A percentile compares a stretch with the other conserved stretches of the same genome.
Conservation (phyloP, 2,329 filamentous ascomycete species). For the Trichoderma gracile region DNA sequence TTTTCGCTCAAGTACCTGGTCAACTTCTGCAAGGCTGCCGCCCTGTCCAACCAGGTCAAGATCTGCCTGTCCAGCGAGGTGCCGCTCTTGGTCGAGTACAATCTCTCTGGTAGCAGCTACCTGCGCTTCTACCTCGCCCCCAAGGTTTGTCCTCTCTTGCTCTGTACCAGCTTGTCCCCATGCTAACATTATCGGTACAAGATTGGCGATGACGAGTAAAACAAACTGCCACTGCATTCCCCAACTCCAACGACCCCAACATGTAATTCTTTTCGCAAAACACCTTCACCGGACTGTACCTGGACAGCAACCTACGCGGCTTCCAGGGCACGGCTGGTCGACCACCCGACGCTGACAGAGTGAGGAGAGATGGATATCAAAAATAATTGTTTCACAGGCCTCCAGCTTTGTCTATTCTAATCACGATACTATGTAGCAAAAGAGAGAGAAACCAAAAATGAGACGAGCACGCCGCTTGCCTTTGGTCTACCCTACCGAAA, state of each 20-base stretch:
- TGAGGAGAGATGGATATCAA: constrained; percentile 23
- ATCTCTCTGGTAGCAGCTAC: constrained; percentile 77
- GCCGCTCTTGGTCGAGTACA: constrained; percentile 92
- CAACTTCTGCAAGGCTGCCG: constrained; percentile 99
- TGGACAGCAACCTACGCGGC: neutral
- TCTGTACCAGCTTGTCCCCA: neutral
- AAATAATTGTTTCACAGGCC: constrained; percentile 11
- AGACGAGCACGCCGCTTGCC: constrained; percentile 13
- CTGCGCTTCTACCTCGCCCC: constrained; percentile 97
- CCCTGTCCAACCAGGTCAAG: constrained; percentile 78
- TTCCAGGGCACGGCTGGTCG: neutral
- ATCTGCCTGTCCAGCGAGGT: constrained; percentile 96
- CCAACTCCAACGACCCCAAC: constrained; percentile 8
- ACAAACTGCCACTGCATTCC: constrained; percentile 33
- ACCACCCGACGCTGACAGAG: constrained; percentile 1
- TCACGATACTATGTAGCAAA: constrained; percentile 25
- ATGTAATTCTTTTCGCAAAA: neutral
- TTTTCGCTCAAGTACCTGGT: constrained; percentile 99
- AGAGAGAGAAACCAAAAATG: constrained; percentile 9
- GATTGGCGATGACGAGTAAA: constrained; percentile 46
- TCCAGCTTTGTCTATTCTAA: constrained; percentile 10
- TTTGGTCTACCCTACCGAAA: constrained; percentile 22
- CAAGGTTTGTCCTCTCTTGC: constrained; percentile 65
- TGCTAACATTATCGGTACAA: constrained; percentile 18
- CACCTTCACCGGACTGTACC: constrained; percentile 17